These are phyloP conservation scores for Saccharomyces hybrid DNA, from an alignment of 1,139 yeast species.

Conservation along the genomic window DNA sequence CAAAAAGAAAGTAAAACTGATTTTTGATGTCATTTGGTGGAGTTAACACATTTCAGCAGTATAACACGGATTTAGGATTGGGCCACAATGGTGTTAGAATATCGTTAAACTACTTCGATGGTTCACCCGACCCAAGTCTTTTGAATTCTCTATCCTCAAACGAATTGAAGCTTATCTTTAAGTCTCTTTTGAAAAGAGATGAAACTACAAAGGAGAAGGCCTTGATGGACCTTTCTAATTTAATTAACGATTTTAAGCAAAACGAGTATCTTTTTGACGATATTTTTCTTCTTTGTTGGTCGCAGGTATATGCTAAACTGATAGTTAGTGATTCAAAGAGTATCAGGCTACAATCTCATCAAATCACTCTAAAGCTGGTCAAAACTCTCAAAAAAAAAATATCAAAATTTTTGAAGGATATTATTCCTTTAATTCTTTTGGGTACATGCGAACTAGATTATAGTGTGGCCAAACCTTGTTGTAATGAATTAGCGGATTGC, in stretches of 20 bases:
- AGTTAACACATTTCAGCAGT: conserved; percentile 23
- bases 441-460: conserved; percentile 67
- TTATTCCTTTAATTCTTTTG: conserved; percentile 64
- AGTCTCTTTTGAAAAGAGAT: conserved; percentile 69
- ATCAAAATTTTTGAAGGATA: conserved; percentile 58
- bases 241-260: conserved; percentile 30
- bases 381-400: conserved; percentile 48
- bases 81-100: conserved; percentile 54
- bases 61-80: conserved; percentile 27
- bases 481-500: conserved; percentile 40
- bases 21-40: conserved; percentile 27
- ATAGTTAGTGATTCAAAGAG: conserved; percentile 61
- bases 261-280: conserved; percentile 34
- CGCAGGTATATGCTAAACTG: conserved; percentile 73
- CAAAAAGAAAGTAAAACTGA: not conserved
- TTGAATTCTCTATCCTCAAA: conserved; percentile 41
- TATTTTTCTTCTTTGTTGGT: conserved; percentile 57
- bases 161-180: conserved; percentile 59
- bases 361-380: conserved; percentile 51
- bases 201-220: conserved; percentile 81
- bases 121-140: conserved; percentile 59
- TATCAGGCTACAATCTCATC: conserved; percentile 57
- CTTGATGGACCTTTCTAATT: conserved; percentile 43
- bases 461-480: conserved; percentile 48
- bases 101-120: conserved; percentile 68